Evolutionary conservation across 2,329 filamentous ascomycete species (phyloP).

Genomic region (Fusarium clavum): DNA sequence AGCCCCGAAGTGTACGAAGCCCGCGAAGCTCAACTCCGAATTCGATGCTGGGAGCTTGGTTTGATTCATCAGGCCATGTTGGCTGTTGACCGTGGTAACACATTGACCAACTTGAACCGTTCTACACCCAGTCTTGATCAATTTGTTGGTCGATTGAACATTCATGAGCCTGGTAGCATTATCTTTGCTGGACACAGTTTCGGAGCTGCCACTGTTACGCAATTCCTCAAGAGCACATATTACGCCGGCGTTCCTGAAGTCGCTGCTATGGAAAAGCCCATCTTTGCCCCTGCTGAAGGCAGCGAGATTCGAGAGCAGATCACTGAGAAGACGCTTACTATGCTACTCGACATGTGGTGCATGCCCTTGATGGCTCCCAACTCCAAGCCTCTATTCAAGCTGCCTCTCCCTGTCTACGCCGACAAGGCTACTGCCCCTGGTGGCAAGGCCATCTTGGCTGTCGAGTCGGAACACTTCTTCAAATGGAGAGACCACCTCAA

Average conservation of each 20-base stretch:
- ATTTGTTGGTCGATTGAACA: conserved; percentile 71
- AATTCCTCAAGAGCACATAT: conserved; percentile 83
- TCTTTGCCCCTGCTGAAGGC: conserved; percentile 69
- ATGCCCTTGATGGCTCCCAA: conserved; percentile 74
- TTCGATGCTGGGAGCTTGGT: conserved; percentile 83
- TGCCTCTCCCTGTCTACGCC: conserved; percentile 78
- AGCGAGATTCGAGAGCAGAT: conserved; percentile 73
- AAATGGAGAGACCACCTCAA: conserved; percentile 81
- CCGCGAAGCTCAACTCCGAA: conserved; percentile 77
- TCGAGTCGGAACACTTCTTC: conserved; percentile 82
- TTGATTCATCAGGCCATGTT: conserved; percentile 75
- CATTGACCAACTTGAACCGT: conserved; percentile 65
- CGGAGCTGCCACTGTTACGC: conserved; percentile 78
- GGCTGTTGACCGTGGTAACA: conserved; percentile 69
- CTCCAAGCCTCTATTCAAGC: conserved; percentile 73
- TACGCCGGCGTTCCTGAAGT: conserved; percentile 66
- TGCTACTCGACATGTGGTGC: conserved; percentile 85
- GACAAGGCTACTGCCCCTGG: conserved; percentile 62
- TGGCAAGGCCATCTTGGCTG: conserved; percentile 71
- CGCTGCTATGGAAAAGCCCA: conserved; percentile 61
- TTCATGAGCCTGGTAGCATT: conserved; percentile 78
- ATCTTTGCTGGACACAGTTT: conserved; percentile 86
- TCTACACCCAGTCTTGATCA: conserved; percentile 63
- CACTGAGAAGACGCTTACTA: conserved; percentile 71
- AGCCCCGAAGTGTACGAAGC: conserved; percentile 73